Evolutionary conservation across 495 filamentous ascomycete species (phyloP), one percentile per base, ranked within the genome.

Genomic region (Penicillium coprophilum): DNA sequence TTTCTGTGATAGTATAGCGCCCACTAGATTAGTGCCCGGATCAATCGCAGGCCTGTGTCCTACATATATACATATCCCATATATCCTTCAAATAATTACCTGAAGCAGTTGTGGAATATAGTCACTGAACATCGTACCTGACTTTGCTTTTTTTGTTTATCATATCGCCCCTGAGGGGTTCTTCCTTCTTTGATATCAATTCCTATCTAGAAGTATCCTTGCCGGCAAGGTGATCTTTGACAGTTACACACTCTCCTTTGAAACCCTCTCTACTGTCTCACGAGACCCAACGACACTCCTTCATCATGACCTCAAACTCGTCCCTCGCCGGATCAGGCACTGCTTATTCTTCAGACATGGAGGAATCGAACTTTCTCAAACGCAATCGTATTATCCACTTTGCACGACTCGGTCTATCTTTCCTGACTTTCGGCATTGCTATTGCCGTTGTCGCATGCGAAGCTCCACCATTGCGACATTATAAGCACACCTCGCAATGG

Each of bases 391-490:
- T 64, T 30, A 61, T 81, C 19, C 71, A 77, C 48, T 64, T 65
- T 61, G 41, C 66, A 27, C 72, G 75, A 44, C 63, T 80, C 17
- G 69, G 62, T 20, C 56, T 81, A 17, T 68, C 75, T 0, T 45
- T 62, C 6, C 41, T 77, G 44, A 69, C 71, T 12, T 64, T 77
- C 27, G 40, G 40, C 11, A 50, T 62, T n/a, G 64, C 75, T 4
- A 57, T 77, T 17, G 68, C 76, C 2, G 56, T 76, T 46, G 68
- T 80, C 17, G 70, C 62, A 19, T 79, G 76, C 54, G 73, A 76
- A 40, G 74, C 66, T 6, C 66, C 69, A 5, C 72, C 77, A 28
- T 60, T 78, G 23, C 69, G 62, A 1, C 68, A 76, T 46, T 80
- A 81, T 48, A 65, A 67, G 17, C 46, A 41, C 21, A 80, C 79